These are phyloP conservation scores for Termitomyces sp. DNA, from an alignment of 768 basidiomycete species.

Conservation along the genomic window DNA sequence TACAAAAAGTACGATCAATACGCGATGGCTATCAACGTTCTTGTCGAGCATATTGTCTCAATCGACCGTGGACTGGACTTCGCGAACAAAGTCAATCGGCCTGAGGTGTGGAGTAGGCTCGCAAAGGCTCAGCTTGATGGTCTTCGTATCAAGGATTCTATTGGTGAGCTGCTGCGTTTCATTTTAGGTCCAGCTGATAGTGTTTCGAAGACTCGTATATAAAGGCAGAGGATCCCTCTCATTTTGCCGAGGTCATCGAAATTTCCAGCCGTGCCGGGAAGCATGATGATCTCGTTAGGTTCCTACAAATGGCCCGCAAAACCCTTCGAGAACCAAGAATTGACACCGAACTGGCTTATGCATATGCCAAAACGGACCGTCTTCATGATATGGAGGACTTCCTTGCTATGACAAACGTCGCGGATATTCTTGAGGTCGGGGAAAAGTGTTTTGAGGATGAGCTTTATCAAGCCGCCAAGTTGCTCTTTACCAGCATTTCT, in stretches of 20 bases:
- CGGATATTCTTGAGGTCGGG: slow-evolving; percentile 93
- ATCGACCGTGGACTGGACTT: slow-evolving; percentile 96
- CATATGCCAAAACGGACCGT: slow-evolving; percentile 96
- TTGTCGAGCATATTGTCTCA: slow-evolving; percentile 97
- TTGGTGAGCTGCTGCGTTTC: slow-evolving; percentile 50
- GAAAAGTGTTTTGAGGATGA: slow-evolving; percentile 99
- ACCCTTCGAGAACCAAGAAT: slow-evolving; percentile 94
- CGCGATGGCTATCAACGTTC: slow-evolving; percentile 92
- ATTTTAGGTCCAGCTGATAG: slow-evolving; percentile 1
- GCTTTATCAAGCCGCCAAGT: slow-evolving; percentile 93
- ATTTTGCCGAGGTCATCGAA: slow-evolving; percentile 94
- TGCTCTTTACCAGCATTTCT: slow-evolving; percentile 94
- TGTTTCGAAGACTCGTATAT: slow-evolving; percentile 79
- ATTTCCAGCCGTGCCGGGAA: slow-evolving; percentile 90
- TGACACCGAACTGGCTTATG: slow-evolving; percentile 96
- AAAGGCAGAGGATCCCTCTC: slow-evolving; percentile 92
- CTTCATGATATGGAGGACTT: slow-evolving; percentile 99
- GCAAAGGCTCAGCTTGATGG: slow-evolving; percentile 99
- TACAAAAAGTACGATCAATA: slow-evolving; percentile 98
- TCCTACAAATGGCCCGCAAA: slow-evolving; percentile 98
- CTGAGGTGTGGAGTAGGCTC: slow-evolving; percentile 95
- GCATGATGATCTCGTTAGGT: slow-evolving; percentile 91
- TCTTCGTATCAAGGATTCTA: slow-evolving; percentile 95
- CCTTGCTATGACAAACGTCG: slow-evolving; percentile 96
- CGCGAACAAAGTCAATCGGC: slow-evolving; percentile 92